Percentiles rank a stretch among this genome's conserved stretches.
phyloP scores from a whole-genome alignment of 1,284 basidiomycete genomes.

The Rhodotorula sp. region DNA sequence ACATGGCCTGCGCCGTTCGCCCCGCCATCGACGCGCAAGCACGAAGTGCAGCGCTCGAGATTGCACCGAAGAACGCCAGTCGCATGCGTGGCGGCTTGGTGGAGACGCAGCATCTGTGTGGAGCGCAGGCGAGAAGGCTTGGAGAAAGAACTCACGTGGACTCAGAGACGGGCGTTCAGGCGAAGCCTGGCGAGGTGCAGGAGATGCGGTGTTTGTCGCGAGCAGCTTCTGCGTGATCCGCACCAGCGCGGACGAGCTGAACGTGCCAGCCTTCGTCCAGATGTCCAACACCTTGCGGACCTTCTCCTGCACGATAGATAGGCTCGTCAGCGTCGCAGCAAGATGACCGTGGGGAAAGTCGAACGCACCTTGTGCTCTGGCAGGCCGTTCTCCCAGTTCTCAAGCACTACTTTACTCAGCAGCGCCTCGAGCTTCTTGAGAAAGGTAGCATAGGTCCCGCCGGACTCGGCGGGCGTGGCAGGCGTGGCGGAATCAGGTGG shows the following conservation, averaged over 20 bases:
- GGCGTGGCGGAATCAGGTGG: background rate
- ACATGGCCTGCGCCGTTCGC: background rate
- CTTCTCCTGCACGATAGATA: conserved; percentile 71
- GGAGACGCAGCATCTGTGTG: too few species aligned
- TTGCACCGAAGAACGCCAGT: too few species aligned
- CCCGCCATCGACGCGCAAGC: background rate
- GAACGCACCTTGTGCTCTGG: conserved; percentile 78
- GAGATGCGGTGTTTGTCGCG: background rate
- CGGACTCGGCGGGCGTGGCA: background rate
- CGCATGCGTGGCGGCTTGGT: too few species aligned
- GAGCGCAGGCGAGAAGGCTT: background rate
- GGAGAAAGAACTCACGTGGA: conserved; percentile 18
- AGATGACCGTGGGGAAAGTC: background rate
- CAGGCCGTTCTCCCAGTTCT: conserved; percentile 66
- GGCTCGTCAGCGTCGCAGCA: background rate
- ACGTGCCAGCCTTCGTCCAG: conserved; percentile 84
- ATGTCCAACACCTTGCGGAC: conserved; percentile 91
- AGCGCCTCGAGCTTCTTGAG: conserved; percentile 81
- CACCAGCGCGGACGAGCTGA: conserved; percentile 66
- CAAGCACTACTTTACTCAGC: conserved; percentile 76
- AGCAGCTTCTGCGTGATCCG: conserved; percentile 32
- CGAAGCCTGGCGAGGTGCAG: background rate
- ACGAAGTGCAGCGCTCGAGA: background rate
- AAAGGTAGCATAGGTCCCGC: conserved; percentile 76
- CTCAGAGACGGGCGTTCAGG: conserved; percentile 8